phyloP scores from a whole-genome alignment of 306 rosid species.

The Quercus ilex region DNA sequence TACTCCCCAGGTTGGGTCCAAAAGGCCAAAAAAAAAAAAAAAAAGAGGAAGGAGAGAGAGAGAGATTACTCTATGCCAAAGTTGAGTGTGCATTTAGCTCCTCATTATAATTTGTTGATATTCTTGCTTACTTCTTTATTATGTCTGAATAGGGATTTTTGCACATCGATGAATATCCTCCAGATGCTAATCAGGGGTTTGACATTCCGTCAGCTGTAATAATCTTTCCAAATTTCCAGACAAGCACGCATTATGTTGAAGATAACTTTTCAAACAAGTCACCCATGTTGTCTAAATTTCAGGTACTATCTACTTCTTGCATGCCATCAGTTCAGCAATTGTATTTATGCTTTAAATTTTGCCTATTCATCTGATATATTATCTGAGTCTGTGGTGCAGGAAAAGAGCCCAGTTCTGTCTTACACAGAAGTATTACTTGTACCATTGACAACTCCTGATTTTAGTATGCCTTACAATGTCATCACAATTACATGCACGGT shows the following conservation, averaged over 20 bases:
- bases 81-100: slow-evolving; percentile 11
- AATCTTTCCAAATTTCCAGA: slow-evolving; percentile 70
- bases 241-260: slow-evolving; percentile 46
- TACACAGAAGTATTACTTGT: slow-evolving; percentile 89
- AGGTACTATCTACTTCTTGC: slow-evolving; percentile 40
- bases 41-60: slow-evolving; percentile 47
- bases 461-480: slow-evolving; percentile 96
- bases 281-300: slow-evolving; percentile 66
- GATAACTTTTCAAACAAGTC: slow-evolving; percentile 44
- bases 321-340: slow-evolving; percentile 5
- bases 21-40: too few relatives aligned
- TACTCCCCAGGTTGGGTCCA: too few relatives aligned
- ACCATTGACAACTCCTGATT: slow-evolving; percentile 94
- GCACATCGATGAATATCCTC: slow-evolving; percentile 96
- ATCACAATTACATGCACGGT: slow-evolving; percentile 92
- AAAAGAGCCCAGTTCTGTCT: slow-evolving; percentile 54
- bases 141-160: slow-evolving; percentile 66
- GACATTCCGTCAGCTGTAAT: slow-evolving; percentile 94
- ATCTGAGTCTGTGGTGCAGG: slow-evolving; percentile 47
- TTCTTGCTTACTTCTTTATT: slow-evolving; percentile 3
- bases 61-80: background rate
- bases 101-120: slow-evolving; percentile 8
- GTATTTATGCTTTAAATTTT: background rate
- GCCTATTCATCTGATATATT: background rate
- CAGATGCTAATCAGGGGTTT: slow-evolving; percentile 95